Base-by-base conservation (phyloP, 2,329 filamentous ascomycete genomes). In the Colletotrichum sp. region DNA sequence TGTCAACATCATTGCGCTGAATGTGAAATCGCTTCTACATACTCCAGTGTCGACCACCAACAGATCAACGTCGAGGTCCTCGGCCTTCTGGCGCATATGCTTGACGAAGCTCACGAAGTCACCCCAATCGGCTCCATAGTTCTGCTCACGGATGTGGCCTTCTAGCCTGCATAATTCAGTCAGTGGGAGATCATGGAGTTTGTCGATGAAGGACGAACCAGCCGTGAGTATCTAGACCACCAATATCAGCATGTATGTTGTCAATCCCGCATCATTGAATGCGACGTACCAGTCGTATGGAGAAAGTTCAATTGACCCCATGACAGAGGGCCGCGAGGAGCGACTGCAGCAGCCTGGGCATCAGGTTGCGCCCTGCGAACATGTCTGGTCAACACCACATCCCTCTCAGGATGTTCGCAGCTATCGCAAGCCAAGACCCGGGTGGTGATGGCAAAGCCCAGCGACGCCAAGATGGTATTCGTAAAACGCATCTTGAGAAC, bases 61-160 rank as follows among this genome's bases (percentile, higher is more conserved):
- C 72, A 93, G 79, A 78, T 93, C 92, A 8, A 93, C 91, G 12
- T 88, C 88, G 77, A 92, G 84, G 15, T 87, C 85, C 25, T 85
- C 84, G 6, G 92, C 91, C 78, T 89, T 91, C 71, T 89, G 83
- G 81, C 90, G 91, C 90, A 93, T 92, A 76, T 88, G 88, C 66
- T 86, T 87, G 15, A 89, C 87, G 79, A 93, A 93, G 70, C 89
- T 89, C 56, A 91, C 90, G 81, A 90, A 93, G 80, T 93, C 92
- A 28, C 92, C 92, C 90, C 91, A 93, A 79, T 93, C 92, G 3
- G 91, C 91, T 55, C 91, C 91, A 76, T 92, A 93, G 79, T 92
- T 92, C 78, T 87, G 85, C 82, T 93, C 90, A 78, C 92, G 91
- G 77, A 93, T 81, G 79, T 92, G 89, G 5, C 90, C 89, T 78